Conservation (phyloP, 2,329 filamentous ascomycete genomes). For the Fusarium avenaceum region DNA sequence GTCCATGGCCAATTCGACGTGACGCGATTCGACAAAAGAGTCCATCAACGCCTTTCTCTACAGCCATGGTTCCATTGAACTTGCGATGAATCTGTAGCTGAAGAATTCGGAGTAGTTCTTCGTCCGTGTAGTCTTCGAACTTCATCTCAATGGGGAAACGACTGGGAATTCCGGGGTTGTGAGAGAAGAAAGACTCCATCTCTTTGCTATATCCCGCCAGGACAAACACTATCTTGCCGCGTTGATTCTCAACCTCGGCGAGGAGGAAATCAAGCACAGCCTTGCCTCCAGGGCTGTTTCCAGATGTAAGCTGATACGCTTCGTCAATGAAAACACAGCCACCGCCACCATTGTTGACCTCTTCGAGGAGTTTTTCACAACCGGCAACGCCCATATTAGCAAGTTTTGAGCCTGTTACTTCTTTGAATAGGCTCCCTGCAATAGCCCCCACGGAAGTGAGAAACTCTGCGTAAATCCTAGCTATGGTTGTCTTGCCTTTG, state of each 20-base stretch:
- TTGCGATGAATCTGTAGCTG: constrained; percentile 65
- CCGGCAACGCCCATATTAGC: constrained; percentile 72
- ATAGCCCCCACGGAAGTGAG: constrained; percentile 73
- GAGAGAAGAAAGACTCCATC: constrained; percentile 82
- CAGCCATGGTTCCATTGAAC: constrained; percentile 68
- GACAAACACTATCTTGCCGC: constrained; percentile 78
- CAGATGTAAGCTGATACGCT: constrained; percentile 78
- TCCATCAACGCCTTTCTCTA: constrained; percentile 70
- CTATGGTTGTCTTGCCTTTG: constrained; percentile 78
- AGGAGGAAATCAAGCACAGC: constrained; percentile 79
- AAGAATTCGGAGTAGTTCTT: constrained; percentile 74
- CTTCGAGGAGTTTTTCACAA: constrained; percentile 64
- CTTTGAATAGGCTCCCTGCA: constrained; percentile 70
- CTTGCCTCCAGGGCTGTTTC: constrained; percentile 68
- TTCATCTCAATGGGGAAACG: constrained; percentile 75
- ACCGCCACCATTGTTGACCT: constrained; percentile 69
- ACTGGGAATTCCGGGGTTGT: constrained; percentile 79
- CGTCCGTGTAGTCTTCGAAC: constrained; percentile 78
- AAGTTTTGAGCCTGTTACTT: constrained; percentile 77
- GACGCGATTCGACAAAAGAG: constrained; percentile 74
- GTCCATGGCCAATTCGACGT: constrained; percentile 70
- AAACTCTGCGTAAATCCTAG: constrained; percentile 76
- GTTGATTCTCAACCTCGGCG: constrained; percentile 78
- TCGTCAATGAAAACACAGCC: constrained; percentile 84
- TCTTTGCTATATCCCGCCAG: constrained; percentile 79